These are phyloP conservation scores for Penicillium longicatenatum DNA, from an alignment of 495 filamentous ascomycete genomes.

Conservation along the genomic window DNA sequence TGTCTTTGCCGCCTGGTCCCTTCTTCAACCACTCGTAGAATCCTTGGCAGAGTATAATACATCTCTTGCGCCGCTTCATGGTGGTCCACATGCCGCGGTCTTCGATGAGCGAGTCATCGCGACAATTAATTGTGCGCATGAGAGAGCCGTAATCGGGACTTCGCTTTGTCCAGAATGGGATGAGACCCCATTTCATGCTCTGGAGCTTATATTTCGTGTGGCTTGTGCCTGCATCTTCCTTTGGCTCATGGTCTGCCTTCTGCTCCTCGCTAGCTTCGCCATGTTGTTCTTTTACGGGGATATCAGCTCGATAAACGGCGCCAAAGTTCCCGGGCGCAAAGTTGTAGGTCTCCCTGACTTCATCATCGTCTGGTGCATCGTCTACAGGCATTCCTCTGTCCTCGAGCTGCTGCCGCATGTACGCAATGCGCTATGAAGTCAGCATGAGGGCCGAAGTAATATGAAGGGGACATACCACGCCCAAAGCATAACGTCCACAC, in stretches of 20 bases:
- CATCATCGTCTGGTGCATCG: slow-evolving; percentile 73
- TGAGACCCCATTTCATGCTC: slow-evolving; percentile 89
- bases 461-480: slow-evolving; percentile 59
- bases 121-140: slow-evolving; percentile 92
- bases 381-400: slow-evolving; percentile 75
- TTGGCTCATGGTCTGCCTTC: slow-evolving; percentile 5
- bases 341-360: slow-evolving; percentile 82
- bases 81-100: slow-evolving; percentile 84
- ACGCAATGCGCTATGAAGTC: slow-evolving; percentile 52
- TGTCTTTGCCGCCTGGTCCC: slow-evolving; percentile 68
- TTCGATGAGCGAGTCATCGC: slow-evolving; percentile 80
- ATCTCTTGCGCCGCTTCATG: slow-evolving; percentile 88
- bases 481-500: slow-evolving; percentile 86
- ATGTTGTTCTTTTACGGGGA: slow-evolving; percentile 47
- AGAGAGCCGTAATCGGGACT: slow-evolving; percentile 72
- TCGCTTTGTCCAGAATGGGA: slow-evolving; percentile 91
- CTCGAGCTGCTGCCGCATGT: slow-evolving; percentile 70
- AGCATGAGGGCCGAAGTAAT: slow-evolving; percentile 13
- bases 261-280: slow-evolving; percentile 12
- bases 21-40: slow-evolving; percentile 98
- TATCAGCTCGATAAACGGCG: slow-evolving; percentile 80
- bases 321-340: slow-evolving; percentile 89
- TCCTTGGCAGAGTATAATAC: slow-evolving; percentile 82
- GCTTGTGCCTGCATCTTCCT: slow-evolving; percentile 33
- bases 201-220: slow-evolving; percentile 88